These are phyloP conservation scores for Mucuna pruriens DNA, from an alignment of 306 rosid species.

Conservation along the genomic window DNA sequence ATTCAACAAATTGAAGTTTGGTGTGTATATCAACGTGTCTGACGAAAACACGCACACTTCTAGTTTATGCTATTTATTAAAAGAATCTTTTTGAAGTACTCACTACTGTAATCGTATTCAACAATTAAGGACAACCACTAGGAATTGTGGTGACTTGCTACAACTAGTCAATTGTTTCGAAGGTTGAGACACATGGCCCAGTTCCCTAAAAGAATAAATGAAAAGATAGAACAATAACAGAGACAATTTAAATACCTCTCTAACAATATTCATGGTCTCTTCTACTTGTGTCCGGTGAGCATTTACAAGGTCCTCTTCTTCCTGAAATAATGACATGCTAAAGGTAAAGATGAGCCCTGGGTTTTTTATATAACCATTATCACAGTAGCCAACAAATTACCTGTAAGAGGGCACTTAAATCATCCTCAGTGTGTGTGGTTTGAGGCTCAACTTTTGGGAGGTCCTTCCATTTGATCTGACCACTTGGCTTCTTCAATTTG, in stretches of 20 bases:
- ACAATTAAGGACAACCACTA: neutral
- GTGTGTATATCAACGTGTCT: neutral
- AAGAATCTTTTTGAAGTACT: neutral
- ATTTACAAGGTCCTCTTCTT: conserved; percentile 96
- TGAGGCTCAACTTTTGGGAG: conserved; percentile 68
- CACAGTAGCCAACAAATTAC: conserved; percentile 47
- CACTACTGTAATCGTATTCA: neutral
- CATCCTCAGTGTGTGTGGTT: conserved; percentile 67
- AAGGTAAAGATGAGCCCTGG: conserved; percentile 6
- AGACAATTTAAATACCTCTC: conserved; percentile 66
- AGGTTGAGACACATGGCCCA: neutral
- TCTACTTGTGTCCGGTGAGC: conserved; percentile 99
- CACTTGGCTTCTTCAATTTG: conserved; percentile 66
- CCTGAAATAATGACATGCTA: conserved; percentile 58
- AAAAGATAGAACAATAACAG: conserved; percentile 6
- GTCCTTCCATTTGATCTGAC: conserved; percentile 78
- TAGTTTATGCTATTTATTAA: conserved; percentile 8
- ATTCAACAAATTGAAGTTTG: conserved; percentile 14
- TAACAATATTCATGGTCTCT: conserved; percentile 96
- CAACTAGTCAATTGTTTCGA: conserved; percentile 16
- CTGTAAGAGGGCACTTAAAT: conserved; percentile 88
- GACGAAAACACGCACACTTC: neutral
- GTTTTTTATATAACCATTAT: neutral
- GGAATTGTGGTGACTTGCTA: neutral
- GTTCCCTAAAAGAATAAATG: conserved; percentile 1